phyloP scores from a whole-genome alignment of 1,284 basidiomycete species.

The Pseudozyma pruni region DNA sequence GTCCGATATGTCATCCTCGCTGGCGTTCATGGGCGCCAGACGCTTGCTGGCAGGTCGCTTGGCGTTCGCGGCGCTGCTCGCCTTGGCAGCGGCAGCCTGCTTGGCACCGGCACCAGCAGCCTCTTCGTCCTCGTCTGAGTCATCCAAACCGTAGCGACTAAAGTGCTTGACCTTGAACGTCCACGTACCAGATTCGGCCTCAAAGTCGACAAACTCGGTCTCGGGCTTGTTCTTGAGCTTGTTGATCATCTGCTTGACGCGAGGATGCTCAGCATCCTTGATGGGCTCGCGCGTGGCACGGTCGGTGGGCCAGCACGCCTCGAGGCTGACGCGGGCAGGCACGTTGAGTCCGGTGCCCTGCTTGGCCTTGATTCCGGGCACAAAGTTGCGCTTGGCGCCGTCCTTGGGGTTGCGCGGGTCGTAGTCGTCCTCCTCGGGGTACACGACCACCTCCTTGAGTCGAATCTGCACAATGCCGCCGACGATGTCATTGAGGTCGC shows the following conservation, averaged over 20 bases:
- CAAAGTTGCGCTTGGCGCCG: constrained; percentile 60
- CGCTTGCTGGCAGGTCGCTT: constrained; percentile 40
- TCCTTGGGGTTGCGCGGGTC: constrained; percentile 61
- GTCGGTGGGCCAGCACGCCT: constrained; percentile 88
- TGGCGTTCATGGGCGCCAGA: constrained; percentile 30
- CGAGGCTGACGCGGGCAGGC: constrained; percentile 80
- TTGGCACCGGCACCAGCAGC: constrained; percentile 15
- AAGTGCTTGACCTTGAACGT: constrained; percentile 94
- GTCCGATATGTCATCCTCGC: constrained; percentile 17
- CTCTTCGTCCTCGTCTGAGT: constrained; percentile 59
- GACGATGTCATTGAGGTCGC: constrained; percentile 81
- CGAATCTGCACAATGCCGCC: constrained; percentile 91
- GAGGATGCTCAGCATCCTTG: constrained; percentile 81
- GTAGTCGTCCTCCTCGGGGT: constrained; percentile 76
- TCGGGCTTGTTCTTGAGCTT: constrained; percentile 85
- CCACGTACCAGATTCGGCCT: constrained; percentile 85
- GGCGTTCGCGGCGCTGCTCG: constrained; percentile 12
- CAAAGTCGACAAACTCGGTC: constrained; percentile 85
- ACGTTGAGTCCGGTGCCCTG: constrained; percentile 90
- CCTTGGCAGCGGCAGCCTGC: constrained; percentile 14
- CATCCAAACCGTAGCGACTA: constrained; percentile 67
- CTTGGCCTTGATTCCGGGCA: constrained; percentile 72
- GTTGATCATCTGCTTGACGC: constrained; percentile 79
- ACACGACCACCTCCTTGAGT: constrained; percentile 90
- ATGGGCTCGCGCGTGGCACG: constrained; percentile 91